Evolutionary conservation across 1,139 yeast species (phyloP).

Genomic region (Scheffersomyces segobiensis): DNA sequence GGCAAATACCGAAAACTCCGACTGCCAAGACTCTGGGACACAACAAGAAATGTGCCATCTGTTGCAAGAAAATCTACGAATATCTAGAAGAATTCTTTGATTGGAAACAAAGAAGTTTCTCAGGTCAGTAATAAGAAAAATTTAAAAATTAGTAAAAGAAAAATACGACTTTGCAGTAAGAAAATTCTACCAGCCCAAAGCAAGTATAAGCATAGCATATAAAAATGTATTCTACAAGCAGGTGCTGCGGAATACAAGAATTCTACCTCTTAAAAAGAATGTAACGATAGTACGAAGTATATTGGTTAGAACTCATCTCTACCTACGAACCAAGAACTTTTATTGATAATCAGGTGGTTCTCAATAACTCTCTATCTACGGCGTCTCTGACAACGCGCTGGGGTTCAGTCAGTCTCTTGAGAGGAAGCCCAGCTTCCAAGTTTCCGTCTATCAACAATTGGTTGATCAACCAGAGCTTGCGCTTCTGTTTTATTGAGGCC

Average conservation of each 20-base stretch:
- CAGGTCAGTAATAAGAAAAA: too few species aligned
- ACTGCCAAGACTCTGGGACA: too few species aligned
- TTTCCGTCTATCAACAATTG: constrained; percentile 59
- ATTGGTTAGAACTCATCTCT: neutral
- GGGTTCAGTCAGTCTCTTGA: constrained; percentile 15
- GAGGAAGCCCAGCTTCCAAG: constrained; percentile 38
- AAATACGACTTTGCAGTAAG: too few species aligned
- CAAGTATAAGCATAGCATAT: neutral
- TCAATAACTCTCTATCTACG: constrained; percentile 30
- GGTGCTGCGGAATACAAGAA: neutral
- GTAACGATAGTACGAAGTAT: neutral
- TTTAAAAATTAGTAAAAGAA: too few species aligned
- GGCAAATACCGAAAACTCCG: too few species aligned
- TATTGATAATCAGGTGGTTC: constrained; percentile 2
- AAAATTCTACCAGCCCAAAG: neutral
- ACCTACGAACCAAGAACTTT: neutral
- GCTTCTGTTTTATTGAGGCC: constrained; percentile 33
- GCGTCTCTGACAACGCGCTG: constrained; percentile 30
- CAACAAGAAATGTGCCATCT: neutral
- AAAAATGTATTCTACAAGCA: neutral
- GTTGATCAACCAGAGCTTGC: constrained; percentile 55
- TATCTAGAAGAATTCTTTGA: too few species aligned
- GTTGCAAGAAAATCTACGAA: neutral
- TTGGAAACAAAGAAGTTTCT: too few species aligned
- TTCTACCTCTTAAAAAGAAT: neutral